Base-by-base conservation (phyloP, 129 eudicot genomes). In the Solidago caesia region DNA sequence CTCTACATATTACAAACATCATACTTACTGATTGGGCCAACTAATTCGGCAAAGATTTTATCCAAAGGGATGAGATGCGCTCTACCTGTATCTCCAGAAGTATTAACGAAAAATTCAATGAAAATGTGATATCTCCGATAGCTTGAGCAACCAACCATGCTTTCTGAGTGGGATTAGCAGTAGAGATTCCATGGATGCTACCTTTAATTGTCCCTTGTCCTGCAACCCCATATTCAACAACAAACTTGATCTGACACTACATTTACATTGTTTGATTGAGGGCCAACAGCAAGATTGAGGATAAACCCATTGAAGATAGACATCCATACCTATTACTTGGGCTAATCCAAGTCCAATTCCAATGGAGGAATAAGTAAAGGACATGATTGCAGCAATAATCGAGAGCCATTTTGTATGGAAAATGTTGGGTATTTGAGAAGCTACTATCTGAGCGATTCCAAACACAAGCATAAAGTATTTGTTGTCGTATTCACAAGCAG, bases 101-200 rank as follows among this genome's bases (percentile, higher is more conserved):
- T 74, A 90, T 84, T 15, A 83, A 73, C 5, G 97, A 86, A 70
- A 75, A 88, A 10, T 91, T 70, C 70, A 68, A 85, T 7, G 96
- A 85, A 85, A 94, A 94, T 43, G 97, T 91, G 64, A 94, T 79
- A 75, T 88, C 96, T 44, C 99, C 99, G 8, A 94, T 68, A 58
- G 91, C 97, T 80, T 88, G 87, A 64, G 89, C 84, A 63, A 87
- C 81, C 53, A 79, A 72, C 96, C 97, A 88, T 62, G 89, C 86
- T 89, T 94, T 94, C 41, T 91, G 77, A 44, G 82, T 71, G 2
- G 86, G 77, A 29, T 84, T 84, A 8, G 81, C 60, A 39, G 92
- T 63, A 57, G 94, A 78, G 42, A 84, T 74, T 72, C 98, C 98
- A 43, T 26, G 61, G 16, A 88, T 80, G 82, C 84, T 87, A 12